Base-by-base conservation (phyloP, 139 green algal genomes). In the Micractinium conductrix region DNA sequence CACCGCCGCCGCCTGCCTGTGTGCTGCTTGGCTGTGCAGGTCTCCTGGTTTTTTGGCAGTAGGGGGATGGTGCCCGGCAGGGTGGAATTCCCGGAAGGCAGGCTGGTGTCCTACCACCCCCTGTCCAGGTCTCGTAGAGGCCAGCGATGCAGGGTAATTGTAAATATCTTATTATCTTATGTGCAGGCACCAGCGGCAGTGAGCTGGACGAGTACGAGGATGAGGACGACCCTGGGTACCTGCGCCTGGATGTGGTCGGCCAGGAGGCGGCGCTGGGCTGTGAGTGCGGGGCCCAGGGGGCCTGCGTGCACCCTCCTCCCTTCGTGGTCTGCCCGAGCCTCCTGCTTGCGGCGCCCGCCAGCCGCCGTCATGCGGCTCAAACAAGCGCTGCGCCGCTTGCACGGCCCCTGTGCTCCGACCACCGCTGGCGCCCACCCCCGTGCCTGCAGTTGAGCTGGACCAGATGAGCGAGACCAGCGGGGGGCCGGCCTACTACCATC, bases 171-270 rank as follows among this genome's bases (percentile, higher is more conserved):
- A 68, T 21, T 28, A 21, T 21, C 60, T 58, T 58, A 16, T 26
- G 58, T 35, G 19, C 58, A 9, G 24, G 1, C 24, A 35, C 33
- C 65, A 43, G 65, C 38, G 8, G 53, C 43, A 37, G 81, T 33
- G 92, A 92, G 0, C 24, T 88, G 9, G 92, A 97, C 63, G 93
- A 97, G 80, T 97, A 96, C 38, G 87, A 91, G 0, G 88, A 87
- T 67, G 91, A 94, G 30, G 94, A 97, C 7, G 93, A 96, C 63
- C 74, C 89, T 0, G 93, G 94, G 35, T 96, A 94, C 74, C 75
- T 81, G 37, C 87, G 91, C 22, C 76, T 91, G 30, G 70, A 87
- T 2, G 83, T 95, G 10, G 40, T 79, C 38, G 79, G 73, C 21
- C 81, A 87, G 78, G 86, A 89, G 62, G 40, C 76, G 33, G 55